Evolutionary conservation across 768 basidiomycete genomes (phyloP), one percentile per base, ranked within the genome.

Genomic region (Panellus pusillus): DNA sequence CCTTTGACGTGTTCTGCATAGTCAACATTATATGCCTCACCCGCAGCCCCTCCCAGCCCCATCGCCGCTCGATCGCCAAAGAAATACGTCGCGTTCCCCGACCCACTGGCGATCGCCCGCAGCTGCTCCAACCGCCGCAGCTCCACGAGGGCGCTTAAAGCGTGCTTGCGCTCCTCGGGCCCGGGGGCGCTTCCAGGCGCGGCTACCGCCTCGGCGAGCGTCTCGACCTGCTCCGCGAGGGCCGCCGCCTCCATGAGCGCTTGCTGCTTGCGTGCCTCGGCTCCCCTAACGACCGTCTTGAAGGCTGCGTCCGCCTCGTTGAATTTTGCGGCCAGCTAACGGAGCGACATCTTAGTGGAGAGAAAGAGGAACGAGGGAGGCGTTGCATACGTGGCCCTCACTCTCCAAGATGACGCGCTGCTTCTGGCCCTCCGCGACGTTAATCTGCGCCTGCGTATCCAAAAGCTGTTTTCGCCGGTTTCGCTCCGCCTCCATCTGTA

Each of bases 401-500:
- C 75, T 77, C 65, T 81, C 79, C 42, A 83, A 65, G 55, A 83
- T 82, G 4, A 76, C 74, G 7, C 77, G 72, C 61, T 81, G 80
- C 57, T 83, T 83, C 46, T 79, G 74, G 9, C 81, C 81, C 60
- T 83, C 81, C 1, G 81, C 80, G 37, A 83, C 72, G 61, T 83
- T 83, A 54, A 83, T 76, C 50, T 78, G 77, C 0, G 81, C 81
- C 58, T 80, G 76, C 0, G 81, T 83, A 60, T 83, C 80, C 18
- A 83, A 68, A 13, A 82, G 70, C 54, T 82, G 79, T 59, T 82
- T 83, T 29, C 81, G 69, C 17, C 81, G 63, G 55, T 81, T 79
- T 29, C 81, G 65, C 57, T 83, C 81, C 0, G 80, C 81, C 62
- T 81, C 79, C 80, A 82, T 81, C 63, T 82, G 79, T 11, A 82